Percentiles rank a stretch among this genome's conserved stretches.
Evolutionary conservation across 176 grass and related monocot species (phyloP).

Genomic region (Canna indica): DNA sequence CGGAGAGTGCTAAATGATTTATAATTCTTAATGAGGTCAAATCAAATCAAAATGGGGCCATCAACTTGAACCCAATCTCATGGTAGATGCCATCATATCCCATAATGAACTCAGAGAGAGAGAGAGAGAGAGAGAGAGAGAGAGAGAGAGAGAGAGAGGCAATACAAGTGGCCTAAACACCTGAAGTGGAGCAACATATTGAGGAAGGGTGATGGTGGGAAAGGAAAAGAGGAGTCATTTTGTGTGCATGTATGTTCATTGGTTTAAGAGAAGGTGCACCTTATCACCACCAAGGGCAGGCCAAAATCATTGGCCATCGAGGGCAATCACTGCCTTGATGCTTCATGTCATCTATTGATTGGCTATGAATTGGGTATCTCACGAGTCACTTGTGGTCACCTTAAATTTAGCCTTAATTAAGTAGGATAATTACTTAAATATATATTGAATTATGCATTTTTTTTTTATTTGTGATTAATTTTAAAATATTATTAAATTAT

Average conservation of each 20-base stretch:
- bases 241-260: background rate
- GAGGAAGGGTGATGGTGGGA: background rate
- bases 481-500: no score
- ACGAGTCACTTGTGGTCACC: no score
- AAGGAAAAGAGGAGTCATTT: background rate
- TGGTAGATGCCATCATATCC: background rate
- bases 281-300: background rate
- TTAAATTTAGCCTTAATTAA: no score
- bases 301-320: background rate
- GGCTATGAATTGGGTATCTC: no score
- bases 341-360: background rate
- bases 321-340: background rate
- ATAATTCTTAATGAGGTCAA: background rate
- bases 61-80: background rate
- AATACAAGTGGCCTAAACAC: background rate
- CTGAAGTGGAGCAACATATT: background rate
- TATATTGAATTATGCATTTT: no score
- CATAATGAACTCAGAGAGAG: no score
- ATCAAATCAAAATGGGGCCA: background rate
- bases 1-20: background rate
- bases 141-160: no score
- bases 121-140: no score
- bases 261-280: background rate
- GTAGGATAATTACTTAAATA: no score
- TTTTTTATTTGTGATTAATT: no score